Evolutionary conservation across 192 early-diverging fungal species (phyloP).

Genomic region (Podila horticola): DNA sequence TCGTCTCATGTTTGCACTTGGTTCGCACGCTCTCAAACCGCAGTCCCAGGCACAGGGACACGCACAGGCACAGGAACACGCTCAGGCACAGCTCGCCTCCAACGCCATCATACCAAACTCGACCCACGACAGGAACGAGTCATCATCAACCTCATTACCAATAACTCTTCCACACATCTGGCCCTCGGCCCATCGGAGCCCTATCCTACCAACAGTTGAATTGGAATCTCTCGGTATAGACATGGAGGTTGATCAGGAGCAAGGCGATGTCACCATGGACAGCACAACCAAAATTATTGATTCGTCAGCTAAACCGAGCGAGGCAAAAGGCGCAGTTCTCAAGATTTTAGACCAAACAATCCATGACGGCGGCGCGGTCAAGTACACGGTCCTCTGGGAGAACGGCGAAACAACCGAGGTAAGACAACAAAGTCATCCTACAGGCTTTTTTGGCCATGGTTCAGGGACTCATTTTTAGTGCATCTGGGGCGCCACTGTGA

Average conservation of each 20-base stretch:
- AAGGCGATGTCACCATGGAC: slow-evolving; percentile 2
- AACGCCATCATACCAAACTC: slow-evolving; percentile 1
- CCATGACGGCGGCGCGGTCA: slow-evolving; percentile 43
- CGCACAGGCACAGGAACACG: neutral
- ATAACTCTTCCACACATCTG: no score
- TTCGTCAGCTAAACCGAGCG: neutral
- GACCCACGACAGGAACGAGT: neutral
- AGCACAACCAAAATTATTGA: neutral
- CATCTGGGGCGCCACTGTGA: no score
- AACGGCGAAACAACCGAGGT: slow-evolving; percentile 54
- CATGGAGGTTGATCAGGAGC: slow-evolving; percentile 38
- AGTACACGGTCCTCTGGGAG: slow-evolving; percentile 50
- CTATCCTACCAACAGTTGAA: no score
- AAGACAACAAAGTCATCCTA: neutral
- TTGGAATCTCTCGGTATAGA: neutral
- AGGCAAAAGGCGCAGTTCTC: slow-evolving; percentile 30
- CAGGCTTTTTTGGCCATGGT: no score
- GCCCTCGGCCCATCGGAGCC: no score
- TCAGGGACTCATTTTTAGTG: no score
- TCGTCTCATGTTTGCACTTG: no score
- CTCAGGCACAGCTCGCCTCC: neutral
- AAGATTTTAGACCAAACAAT: slow-evolving; percentile 48
- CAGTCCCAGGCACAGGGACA: no score
- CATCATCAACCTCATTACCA: neutral
- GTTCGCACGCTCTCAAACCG: no score